phyloP scores from a whole-genome alignment of 1,139 yeast species.

The Suhomyces guaymorum region DNA sequence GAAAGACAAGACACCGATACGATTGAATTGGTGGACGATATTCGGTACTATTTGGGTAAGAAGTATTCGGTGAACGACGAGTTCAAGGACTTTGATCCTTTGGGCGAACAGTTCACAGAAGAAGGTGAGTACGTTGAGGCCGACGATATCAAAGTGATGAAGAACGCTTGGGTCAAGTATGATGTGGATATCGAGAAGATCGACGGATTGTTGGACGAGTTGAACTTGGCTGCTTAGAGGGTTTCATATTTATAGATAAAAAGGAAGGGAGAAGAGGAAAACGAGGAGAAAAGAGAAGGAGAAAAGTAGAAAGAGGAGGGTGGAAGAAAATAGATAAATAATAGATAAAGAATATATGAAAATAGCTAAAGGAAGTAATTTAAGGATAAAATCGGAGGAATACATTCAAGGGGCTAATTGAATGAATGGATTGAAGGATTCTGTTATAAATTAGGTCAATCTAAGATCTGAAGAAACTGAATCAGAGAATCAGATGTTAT shows the following conservation, averaged over 20 bases:
- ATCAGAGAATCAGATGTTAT: too few relatives aligned
- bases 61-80: constrained; percentile 43
- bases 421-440: too few relatives aligned
- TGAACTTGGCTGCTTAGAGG: constrained; percentile 46
- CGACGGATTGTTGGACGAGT: constrained; percentile 43
- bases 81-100: constrained; percentile 31
- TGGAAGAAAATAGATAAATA: too few relatives aligned
- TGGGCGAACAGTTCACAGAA: constrained; percentile 8
- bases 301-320: too few relatives aligned
- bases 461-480: too few relatives aligned
- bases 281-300: too few relatives aligned
- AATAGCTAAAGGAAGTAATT: too few relatives aligned
- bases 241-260: background rate
- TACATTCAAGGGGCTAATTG: too few relatives aligned
- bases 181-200: constrained; percentile 42
- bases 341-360: too few relatives aligned
- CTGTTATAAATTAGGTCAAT: too few relatives aligned
- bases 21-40: constrained; percentile 76
- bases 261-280: too few relatives aligned
- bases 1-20: constrained; percentile 74
- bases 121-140: constrained; percentile 14
- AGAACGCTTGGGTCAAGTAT: constrained; percentile 26
- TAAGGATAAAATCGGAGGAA: too few relatives aligned
- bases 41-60: constrained; percentile 60
- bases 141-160: constrained; percentile 35